Percentiles rank a stretch among this genome's conserved stretches.
Evolutionary conservation across 495 filamentous ascomycete genomes (phyloP).

Genomic region (Aspergillus sclerotiicarbonarius): DNA sequence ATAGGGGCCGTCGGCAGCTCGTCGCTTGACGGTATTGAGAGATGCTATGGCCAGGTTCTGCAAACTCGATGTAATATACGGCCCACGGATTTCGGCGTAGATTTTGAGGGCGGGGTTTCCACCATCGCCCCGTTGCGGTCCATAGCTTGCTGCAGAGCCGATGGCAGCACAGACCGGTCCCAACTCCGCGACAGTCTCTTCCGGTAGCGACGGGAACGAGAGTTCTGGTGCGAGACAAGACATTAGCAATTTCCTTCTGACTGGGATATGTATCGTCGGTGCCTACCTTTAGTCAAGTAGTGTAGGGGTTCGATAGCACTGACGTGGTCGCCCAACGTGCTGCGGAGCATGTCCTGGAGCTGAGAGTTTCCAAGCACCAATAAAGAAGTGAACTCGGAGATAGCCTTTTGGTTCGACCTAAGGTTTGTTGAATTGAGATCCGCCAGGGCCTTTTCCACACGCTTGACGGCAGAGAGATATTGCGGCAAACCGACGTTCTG

Average conservation of each 20-base stretch:
- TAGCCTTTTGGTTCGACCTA: constrained; percentile 84
- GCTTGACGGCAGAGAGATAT: constrained; percentile 85
- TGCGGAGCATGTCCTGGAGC: constrained; percentile 78
- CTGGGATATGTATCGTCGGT: not conserved
- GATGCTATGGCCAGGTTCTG: constrained; percentile 85
- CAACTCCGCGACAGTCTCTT: constrained; percentile 57
- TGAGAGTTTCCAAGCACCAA: constrained; percentile 74
- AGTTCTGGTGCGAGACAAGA: constrained; percentile 43
- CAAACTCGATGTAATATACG: constrained; percentile 75
- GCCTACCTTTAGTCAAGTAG: constrained; percentile 81
- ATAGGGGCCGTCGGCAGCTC: constrained; percentile 76
- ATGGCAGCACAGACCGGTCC: constrained; percentile 58
- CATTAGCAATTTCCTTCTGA: not conserved
- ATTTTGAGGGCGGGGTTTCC: constrained; percentile 66
- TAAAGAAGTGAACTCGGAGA: constrained; percentile 72
- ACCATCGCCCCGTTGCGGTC: constrained; percentile 45
- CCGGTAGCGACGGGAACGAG: constrained; percentile 63
- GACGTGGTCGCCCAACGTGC: constrained; percentile 68
- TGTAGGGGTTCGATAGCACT: constrained; percentile 82
- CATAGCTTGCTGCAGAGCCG: constrained; percentile 49
- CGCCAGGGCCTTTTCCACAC: constrained; percentile 73
- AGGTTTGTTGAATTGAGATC: constrained; percentile 86
- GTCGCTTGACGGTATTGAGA: constrained; percentile 81
- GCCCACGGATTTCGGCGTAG: constrained; percentile 80
- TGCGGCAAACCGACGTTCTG: constrained; percentile 76